Percentiles rank a stretch among this genome's conserved stretches.
phyloP scores from a whole-genome alignment of 306 rosid species.

The Arachis stenosperma region DNA sequence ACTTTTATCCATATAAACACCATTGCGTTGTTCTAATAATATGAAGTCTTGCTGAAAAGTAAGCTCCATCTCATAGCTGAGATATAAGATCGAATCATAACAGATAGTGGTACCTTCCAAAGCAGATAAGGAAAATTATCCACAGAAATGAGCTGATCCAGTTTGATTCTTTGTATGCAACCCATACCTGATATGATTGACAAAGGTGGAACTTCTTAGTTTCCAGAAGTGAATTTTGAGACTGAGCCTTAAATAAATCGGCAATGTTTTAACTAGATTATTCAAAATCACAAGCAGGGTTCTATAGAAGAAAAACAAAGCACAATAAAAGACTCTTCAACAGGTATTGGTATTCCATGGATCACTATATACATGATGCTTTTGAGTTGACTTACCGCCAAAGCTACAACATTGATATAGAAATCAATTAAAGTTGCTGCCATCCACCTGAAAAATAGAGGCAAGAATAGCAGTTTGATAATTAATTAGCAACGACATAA shows the following conservation, averaged over 20 bases:
- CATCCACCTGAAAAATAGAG: constrained; percentile 73
- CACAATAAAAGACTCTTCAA: background rate
- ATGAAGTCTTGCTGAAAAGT: constrained; percentile 25
- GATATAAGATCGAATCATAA: constrained; percentile 19
- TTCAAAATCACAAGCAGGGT: background rate
- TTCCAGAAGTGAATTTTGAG: constrained; percentile 14
- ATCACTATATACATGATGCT: background rate
- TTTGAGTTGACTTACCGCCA: constrained; percentile 54
- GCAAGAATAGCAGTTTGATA: background rate
- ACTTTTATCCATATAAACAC: constrained; percentile 17
- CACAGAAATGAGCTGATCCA: constrained; percentile 65
- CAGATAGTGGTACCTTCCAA: constrained; percentile 66
- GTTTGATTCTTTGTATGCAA: constrained; percentile 74
- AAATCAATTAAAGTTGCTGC: constrained; percentile 75
- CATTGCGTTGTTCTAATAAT: background rate
- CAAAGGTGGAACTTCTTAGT: constrained; percentile 32
- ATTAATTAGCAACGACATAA: background rate
- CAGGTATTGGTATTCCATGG: background rate
- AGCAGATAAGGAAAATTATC: constrained; percentile 63
- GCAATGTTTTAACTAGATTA: constrained; percentile 1
- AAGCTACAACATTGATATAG: constrained; percentile 63
- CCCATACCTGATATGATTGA: constrained; percentile 64
- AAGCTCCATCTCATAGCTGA: background rate
- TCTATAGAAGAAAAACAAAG: background rate
- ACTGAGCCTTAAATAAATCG: background rate